phyloP scores from a whole-genome alignment of 78 protist genomes.

The Goniomonas avonlea region DNA sequence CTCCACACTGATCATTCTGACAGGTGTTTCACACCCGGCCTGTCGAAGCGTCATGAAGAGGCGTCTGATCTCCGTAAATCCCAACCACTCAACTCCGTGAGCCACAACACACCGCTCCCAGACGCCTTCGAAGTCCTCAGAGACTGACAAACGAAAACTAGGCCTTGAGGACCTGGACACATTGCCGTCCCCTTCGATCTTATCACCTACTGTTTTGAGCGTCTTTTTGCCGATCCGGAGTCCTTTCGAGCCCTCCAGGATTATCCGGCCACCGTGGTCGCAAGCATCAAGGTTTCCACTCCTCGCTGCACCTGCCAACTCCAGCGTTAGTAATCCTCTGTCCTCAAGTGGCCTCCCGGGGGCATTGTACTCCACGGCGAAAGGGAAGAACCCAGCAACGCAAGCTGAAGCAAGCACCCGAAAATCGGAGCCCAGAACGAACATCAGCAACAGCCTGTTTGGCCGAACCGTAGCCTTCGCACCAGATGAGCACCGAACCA shows the following conservation, averaged over 20 bases:
- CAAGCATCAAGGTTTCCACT: not conserved
- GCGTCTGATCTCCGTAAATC: not conserved
- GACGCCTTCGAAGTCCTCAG: not conserved
- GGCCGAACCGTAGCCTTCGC: too few relatives aligned
- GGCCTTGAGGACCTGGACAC: too few relatives aligned
- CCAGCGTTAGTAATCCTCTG: not conserved
- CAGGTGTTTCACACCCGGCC: not conserved
- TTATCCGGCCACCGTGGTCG: not conserved
- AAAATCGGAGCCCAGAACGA: too few relatives aligned
- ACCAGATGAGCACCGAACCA: too few relatives aligned
- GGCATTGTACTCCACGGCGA: not conserved
- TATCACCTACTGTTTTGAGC: not conserved
- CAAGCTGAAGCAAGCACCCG: too few relatives aligned
- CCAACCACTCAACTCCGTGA: not conserved
- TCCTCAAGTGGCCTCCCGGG: not conserved
- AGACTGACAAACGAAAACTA: not conserved
- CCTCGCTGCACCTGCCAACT: not conserved
- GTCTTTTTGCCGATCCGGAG: not conserved
- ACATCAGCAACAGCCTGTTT: too few relatives aligned
- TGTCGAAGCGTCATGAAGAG: not conserved
- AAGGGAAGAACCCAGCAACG: not conserved
- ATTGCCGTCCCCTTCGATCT: not conserved
- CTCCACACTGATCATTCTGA: not conserved
- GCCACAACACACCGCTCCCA: not conserved
- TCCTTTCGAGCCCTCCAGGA: not conserved